Percentiles rank a stretch among this genome's conserved stretches.
These are phyloP conservation scores for Capsaspora owczarzaki DNA, from an alignment of 78 protist genomes.

Conservation along the genomic window DNA sequence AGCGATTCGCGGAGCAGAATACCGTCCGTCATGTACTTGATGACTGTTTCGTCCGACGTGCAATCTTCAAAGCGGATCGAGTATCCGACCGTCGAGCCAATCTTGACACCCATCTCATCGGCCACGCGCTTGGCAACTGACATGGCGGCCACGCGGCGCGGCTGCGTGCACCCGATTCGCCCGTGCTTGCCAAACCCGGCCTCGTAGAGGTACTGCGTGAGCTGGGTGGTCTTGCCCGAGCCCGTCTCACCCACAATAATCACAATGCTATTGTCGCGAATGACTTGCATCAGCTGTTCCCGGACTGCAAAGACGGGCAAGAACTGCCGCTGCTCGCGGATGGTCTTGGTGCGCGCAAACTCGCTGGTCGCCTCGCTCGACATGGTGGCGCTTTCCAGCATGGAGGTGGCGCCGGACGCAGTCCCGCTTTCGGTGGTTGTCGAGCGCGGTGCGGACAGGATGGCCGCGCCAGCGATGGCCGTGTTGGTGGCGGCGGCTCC, in stretches of 20 bases:
- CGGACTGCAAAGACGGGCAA: constrained; percentile 83
- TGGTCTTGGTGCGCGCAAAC: constrained; percentile 70
- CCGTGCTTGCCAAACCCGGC: constrained; percentile 77
- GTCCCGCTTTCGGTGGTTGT: too few relatives aligned
- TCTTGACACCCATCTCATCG: constrained; percentile 72
- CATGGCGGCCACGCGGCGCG: constrained; percentile 96
- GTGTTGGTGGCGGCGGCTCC: too few relatives aligned
- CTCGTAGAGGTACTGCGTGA: constrained; percentile 82
- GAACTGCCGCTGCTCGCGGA: constrained; percentile 82
- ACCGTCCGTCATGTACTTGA: constrained; percentile 98
- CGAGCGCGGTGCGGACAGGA: too few relatives aligned
- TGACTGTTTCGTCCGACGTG: constrained; percentile 43
- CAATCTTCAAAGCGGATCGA: constrained; percentile 81
- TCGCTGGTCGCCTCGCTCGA: constrained; percentile 48
- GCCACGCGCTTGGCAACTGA: constrained; percentile 92
- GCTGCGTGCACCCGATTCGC: constrained; percentile 93
- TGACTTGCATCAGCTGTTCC: constrained; percentile 62
- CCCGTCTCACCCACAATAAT: constrained; percentile 97
- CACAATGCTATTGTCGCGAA: constrained; percentile 73
- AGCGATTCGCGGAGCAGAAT: constrained; percentile 84
- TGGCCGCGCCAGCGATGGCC: too few relatives aligned
- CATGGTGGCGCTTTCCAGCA: too few relatives aligned
- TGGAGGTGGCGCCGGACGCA: not conserved
- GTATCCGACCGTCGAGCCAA: constrained; percentile 74
- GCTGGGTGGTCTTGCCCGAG: constrained; percentile 96